Evolutionary conservation across 441 rosid species (phyloP), one percentile per base, ranked within the genome.

Genomic region (Populus hybrid): DNA sequence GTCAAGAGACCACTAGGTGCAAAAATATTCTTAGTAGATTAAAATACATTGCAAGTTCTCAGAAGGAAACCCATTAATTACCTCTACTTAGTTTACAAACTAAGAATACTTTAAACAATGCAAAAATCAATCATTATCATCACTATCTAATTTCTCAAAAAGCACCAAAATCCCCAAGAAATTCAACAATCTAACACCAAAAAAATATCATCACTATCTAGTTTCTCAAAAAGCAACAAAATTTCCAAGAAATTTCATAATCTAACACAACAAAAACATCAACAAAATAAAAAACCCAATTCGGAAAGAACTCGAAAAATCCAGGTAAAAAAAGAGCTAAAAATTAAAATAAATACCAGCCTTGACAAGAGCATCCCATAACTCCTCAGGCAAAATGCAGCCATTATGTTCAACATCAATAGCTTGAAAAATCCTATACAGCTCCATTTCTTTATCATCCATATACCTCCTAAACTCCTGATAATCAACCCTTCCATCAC

Each of bases 331-430:
- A 46, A 46, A 14, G 24, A 10, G 57, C 57, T 6, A 20, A 40
- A 67, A 20, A 8, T 42, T 26, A 70, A 77, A 71, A 64, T 18
- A 79, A 24, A 81, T 93, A 94, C 98, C 99, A 82, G 97, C 96
- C 79, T 87, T 89, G 71, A 94, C 91, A 80, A 96, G 98, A 14
- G 98, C 98, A 71, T 96, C 97, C 91, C 88, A 96, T 0, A 94
- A 89, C 91, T 96, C 98, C 81, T 93, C 99, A 0, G 98, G 99
- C 82, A 94, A 84, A 90, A 96, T 96, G 91, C 96, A 96, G 12
- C 98, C 98, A 71, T 85, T 94, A 74, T 91, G 99, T 65, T 89
- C 98, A n/a, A 96, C 99, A 83, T 96, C 99, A 82, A 96, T 96
- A 65, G 94, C 91, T 72, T 94, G 94, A 75, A 96, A 96, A 42